Evolutionary conservation across 805 yeast species (phyloP).

Genomic region (Dipodascus geniculatus): DNA sequence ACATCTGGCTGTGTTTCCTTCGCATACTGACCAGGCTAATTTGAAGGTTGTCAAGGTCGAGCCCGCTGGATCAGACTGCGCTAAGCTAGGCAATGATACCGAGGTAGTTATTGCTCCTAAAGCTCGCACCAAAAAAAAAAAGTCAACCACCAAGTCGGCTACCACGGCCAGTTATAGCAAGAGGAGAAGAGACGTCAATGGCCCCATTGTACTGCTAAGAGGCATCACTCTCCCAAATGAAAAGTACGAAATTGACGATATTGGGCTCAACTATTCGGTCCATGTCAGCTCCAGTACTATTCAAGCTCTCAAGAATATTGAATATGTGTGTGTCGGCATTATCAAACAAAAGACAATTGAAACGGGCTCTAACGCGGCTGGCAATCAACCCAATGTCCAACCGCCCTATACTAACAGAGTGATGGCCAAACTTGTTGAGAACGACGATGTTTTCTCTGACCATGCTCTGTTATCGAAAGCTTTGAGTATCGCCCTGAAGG

Average conservation of each 20-base stretch:
- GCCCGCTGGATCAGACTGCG: constrained; percentile 28
- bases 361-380: constrained; percentile 3
- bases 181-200: constrained; percentile 8
- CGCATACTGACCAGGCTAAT: constrained; percentile 46
- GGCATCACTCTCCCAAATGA: constrained; percentile 47
- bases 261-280: constrained; percentile 27
- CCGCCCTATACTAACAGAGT: constrained; percentile 28
- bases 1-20: constrained; percentile 56
- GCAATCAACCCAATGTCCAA: constrained; percentile 3
- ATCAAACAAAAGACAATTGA: constrained; percentile 8
- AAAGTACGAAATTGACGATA: constrained; percentile 19
- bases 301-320: constrained; percentile 24
- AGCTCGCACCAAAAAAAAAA: constrained; percentile 17
- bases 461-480: constrained; percentile 42
- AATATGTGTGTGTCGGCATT: constrained; percentile 24
- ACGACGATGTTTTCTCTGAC: constrained; percentile 22
- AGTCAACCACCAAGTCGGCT: constrained; percentile 3
- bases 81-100: constrained; percentile 49
- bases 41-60: constrained; percentile 40
- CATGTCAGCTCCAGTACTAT: constrained; percentile 35
- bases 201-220: constrained; percentile 34
- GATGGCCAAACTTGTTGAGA: constrained; percentile 39
- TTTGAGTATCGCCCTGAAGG: constrained; percentile 45
- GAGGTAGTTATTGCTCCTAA: constrained; percentile 73
- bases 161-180: constrained; percentile 5